Conservation (phyloP, 108 stramenopile species). For the Epithemia pelagica region DNA sequence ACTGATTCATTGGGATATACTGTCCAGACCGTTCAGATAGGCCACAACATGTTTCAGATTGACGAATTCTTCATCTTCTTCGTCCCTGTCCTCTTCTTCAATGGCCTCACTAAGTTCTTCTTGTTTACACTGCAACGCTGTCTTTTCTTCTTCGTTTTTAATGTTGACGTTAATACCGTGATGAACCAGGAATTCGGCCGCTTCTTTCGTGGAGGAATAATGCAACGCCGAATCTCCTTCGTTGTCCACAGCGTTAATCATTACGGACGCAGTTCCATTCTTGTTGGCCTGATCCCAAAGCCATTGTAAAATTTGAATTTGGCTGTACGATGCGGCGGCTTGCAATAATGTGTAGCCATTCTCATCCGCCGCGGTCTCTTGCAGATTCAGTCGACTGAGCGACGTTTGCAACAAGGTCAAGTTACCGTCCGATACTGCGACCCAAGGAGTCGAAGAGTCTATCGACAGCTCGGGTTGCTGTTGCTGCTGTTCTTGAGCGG, state of each 20-base stretch:
- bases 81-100: constrained; percentile 33
- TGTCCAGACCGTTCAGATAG: constrained; percentile 23
- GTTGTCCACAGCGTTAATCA: constrained; percentile 31
- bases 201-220: constrained; percentile 35
- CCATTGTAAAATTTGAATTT: constrained; percentile 36
- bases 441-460: constrained; percentile 51
- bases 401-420: constrained; percentile 37
- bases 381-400: constrained; percentile 21
- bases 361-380: constrained; percentile 33
- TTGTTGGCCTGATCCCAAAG: constrained; percentile 12
- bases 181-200: constrained; percentile 35
- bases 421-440: constrained; percentile 57
- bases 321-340: constrained; percentile 55
- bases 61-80: constrained; percentile 25
- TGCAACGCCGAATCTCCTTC: constrained; percentile 75
- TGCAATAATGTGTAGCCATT: constrained; percentile 58
- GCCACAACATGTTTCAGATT: constrained; percentile 26
- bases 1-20: neutral
- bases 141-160: constrained; percentile 37
- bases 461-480: constrained; percentile 8
- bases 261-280: constrained; percentile 25
- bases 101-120: constrained; percentile 47
- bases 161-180: constrained; percentile 18
- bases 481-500: constrained; percentile 1
- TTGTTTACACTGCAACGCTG: constrained; percentile 36